phyloP scores from a whole-genome alignment of 148 eudicot genomes.

The Camellia sinensis region DNA sequence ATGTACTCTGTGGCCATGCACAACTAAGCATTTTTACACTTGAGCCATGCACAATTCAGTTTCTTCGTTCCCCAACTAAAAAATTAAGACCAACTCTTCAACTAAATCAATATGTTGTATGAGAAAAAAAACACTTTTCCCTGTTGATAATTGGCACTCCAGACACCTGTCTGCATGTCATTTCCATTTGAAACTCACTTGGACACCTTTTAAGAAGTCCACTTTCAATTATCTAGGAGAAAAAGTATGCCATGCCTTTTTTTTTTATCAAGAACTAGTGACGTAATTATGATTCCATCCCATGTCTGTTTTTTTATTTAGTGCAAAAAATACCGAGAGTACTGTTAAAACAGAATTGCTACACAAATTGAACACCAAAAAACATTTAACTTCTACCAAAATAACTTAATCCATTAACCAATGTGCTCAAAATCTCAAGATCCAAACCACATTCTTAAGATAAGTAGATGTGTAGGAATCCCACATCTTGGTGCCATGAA shows the following conservation, averaged over 20 bases:
- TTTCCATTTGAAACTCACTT: not conserved
- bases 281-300: not conserved
- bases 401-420: not conserved
- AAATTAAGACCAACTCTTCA: not conserved
- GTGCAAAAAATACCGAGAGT: not conserved
- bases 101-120: not conserved
- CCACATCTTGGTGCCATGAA: not conserved
- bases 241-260: not conserved
- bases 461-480: not conserved
- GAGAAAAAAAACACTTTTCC: not conserved
- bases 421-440: not conserved
- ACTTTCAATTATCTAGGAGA: not conserved
- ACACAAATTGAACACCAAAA: not conserved
- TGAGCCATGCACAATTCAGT: no score
- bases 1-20: not conserved
- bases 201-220: not conserved
- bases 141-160: not conserved
- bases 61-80: no score
- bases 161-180: not conserved
- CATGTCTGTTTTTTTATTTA: not conserved
- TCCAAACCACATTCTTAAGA: not conserved
- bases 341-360: conserved; percentile 5
- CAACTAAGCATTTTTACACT: not conserved
- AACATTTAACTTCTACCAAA: not conserved
- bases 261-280: not conserved